These are phyloP conservation scores for Fonsecaea nubica DNA, from an alignment of 2,329 filamentous ascomycete genomes.

Conservation along the genomic window DNA sequence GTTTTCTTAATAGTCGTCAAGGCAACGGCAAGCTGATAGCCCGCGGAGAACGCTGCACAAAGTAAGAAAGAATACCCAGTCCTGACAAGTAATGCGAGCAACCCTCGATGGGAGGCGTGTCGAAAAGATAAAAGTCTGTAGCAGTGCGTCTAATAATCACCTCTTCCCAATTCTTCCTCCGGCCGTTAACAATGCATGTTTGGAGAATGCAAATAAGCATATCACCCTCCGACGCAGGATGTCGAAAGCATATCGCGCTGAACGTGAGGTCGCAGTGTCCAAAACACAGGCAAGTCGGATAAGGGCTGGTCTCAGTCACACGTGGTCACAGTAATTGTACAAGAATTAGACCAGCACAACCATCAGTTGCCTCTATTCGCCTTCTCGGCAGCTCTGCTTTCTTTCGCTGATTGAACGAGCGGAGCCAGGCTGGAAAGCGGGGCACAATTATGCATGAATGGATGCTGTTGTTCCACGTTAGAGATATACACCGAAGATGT, in stretches of 20 bases:
- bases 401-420: constrained; percentile 82
- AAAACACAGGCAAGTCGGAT: constrained; percentile 9
- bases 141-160: constrained; percentile 2
- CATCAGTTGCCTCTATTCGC: constrained; percentile 64
- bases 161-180: constrained; percentile 8
- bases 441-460: constrained; percentile 79
- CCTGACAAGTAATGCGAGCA: neutral
- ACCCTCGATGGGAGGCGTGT: neutral
- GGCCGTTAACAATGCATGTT: constrained; percentile 3
- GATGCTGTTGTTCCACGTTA: constrained; percentile 62
- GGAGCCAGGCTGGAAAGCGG: constrained; percentile 80
- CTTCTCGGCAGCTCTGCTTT: constrained; percentile 85
- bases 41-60: constrained; percentile 9
- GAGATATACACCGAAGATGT: neutral
- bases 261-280: constrained; percentile 7
- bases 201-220: neutral
- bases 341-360: constrained; percentile 3
- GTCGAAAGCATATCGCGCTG: constrained; percentile 2
- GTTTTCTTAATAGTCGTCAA: constrained; percentile 25
- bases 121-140: neutral
- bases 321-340: constrained; percentile 26
- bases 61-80: constrained; percentile 8
- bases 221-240: constrained; percentile 1
- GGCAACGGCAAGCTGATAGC: constrained; percentile 12
- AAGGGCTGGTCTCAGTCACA: constrained; percentile 14